Evolutionary conservation across 441 rosid species (phyloP), one percentile per base, ranked within the genome.

Genomic region (Populus hybrid): DNA sequence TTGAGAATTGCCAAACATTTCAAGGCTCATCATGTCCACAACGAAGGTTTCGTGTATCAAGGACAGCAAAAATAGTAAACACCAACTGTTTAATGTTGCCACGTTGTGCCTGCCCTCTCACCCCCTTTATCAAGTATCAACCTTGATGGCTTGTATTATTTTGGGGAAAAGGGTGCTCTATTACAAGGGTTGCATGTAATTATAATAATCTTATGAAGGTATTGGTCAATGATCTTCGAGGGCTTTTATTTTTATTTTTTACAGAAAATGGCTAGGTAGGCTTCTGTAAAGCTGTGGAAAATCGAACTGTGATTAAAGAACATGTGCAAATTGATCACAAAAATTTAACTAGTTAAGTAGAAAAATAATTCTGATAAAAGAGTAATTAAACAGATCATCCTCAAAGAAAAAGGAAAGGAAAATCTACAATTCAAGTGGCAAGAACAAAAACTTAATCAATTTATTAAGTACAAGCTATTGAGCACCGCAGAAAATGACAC

Each of bases 11-110:
- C 75, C 75, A 64, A 4, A 79, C 16, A 84, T 74, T 63, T 24
- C 42, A 18, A 18, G 70, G 76, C 70, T 71, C 36, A 73, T 74
- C 75, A 76, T 75, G 75, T 80, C 86, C 85, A 79, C 84, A 76
- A 70, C 75, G 28, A 35, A 1, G 23, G 20, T 23, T 34, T 21
- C 76, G 46, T 30, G 20, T 11, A 30, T 46, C 21, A 57, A 74
- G 16, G n/a, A 32, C 26, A 34, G 21, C 35, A 24, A 67, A 65
- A 59, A 36, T 76, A 59, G 42, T 20, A 30, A 75, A 46, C 65
- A 10, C 67, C 8, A 20, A 32, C 21, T n/a, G 30, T 72, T 72
- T 32, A 23, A 5, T 23, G 20, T 21, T 66, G 76, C 76, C 72
- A 72, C 80, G 72, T 78, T 32, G 26, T 16, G 67, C 28, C 16